These are phyloP conservation scores for Filobasidium uniguttulatum DNA, from an alignment of 1,284 basidiomycete species.

Conservation along the genomic window DNA sequence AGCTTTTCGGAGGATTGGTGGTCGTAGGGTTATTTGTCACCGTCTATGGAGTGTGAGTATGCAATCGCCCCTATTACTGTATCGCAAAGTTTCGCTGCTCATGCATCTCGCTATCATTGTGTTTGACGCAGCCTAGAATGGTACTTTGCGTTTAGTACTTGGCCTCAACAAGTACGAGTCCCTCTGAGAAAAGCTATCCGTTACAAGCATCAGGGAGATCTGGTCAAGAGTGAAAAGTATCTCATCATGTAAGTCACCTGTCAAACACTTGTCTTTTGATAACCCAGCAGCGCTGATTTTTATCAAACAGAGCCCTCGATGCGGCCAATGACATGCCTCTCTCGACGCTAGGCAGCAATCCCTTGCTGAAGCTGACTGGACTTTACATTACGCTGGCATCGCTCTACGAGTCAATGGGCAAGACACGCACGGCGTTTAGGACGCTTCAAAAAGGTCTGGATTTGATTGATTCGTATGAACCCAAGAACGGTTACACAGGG, in stretches of 20 bases:
- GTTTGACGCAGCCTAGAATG: constrained; percentile 28
- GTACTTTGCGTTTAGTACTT: constrained; percentile 31
- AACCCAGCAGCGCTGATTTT: background rate
- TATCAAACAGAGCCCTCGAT: constrained; percentile 21
- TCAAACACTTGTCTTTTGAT: background rate
- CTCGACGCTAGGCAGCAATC: constrained; percentile 24
- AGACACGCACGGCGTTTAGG: constrained; percentile 23
- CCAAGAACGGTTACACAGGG: constrained; percentile 12
- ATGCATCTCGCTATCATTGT: background rate
- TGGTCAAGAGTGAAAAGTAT: constrained; percentile 26
- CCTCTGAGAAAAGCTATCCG: constrained; percentile 32
- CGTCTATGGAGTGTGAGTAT: constrained; percentile 33
- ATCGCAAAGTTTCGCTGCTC: background rate
- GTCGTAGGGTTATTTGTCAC: constrained; percentile 31
- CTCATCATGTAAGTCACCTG: constrained; percentile 24
- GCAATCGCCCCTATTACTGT: background rate
- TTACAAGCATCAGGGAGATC: constrained; percentile 26
- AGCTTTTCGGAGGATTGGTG: constrained; percentile 30
- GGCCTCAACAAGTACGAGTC: constrained; percentile 32
- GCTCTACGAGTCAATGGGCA: constrained; percentile 26
- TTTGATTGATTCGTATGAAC: constrained; percentile 22
- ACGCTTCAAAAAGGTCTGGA: constrained; percentile 23
- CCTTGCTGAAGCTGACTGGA: constrained; percentile 33
- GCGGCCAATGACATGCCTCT: constrained; percentile 21
- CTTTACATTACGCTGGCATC: constrained; percentile 30